Evolutionary conservation across 2,329 filamentous ascomycete species (phyloP).

Genomic region (Ophiognomonia clavigignenti-juglandacearum): DNA sequence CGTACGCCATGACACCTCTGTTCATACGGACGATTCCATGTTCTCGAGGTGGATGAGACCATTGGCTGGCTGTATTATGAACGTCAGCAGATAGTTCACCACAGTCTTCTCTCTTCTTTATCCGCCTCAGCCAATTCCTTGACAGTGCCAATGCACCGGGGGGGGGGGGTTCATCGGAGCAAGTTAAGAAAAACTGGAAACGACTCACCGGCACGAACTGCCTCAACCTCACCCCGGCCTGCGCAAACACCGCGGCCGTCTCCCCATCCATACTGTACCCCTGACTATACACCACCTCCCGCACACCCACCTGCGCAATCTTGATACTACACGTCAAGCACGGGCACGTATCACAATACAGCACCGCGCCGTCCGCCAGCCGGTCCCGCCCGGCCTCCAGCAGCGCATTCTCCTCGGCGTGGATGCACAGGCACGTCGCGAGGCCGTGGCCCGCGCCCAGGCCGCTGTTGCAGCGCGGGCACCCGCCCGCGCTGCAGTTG

Average conservation of each 20-base stretch:
- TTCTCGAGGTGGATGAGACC: conserved; percentile 59
- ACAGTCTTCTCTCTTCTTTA: no score
- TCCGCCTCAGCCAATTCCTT: no score
- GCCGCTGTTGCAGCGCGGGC: conserved; percentile 77
- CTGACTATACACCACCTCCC: conserved; percentile 90
- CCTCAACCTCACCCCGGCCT: conserved; percentile 78
- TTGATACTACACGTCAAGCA: conserved; percentile 98
- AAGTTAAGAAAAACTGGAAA: conserved; percentile 4
- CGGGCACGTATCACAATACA: conserved; percentile 96
- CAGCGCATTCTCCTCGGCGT: conserved; percentile 95
- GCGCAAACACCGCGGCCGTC: conserved; percentile 74
- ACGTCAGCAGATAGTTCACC: not conserved
- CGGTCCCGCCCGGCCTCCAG: conserved; percentile 90
- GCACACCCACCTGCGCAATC: conserved; percentile 93
- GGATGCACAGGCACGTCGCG: conserved; percentile 89
- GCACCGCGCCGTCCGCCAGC: conserved; percentile 72
- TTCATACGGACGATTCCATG: conserved; percentile 31
- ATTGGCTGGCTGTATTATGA: conserved; percentile 49
- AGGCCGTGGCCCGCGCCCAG: conserved; percentile 66
- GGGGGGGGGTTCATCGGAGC: no score
- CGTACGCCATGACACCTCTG: not conserved
- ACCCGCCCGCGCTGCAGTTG: conserved; percentile 93
- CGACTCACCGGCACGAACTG: conserved; percentile 78
- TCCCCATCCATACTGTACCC: conserved; percentile 91
- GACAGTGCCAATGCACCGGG: no score